A percentile compares a stretch with the other conserved stretches of the same genome.
These are phyloP conservation scores for Neurospora intermedia DNA, from an alignment of 495 filamentous ascomycete genomes.

Conservation along the genomic window DNA sequence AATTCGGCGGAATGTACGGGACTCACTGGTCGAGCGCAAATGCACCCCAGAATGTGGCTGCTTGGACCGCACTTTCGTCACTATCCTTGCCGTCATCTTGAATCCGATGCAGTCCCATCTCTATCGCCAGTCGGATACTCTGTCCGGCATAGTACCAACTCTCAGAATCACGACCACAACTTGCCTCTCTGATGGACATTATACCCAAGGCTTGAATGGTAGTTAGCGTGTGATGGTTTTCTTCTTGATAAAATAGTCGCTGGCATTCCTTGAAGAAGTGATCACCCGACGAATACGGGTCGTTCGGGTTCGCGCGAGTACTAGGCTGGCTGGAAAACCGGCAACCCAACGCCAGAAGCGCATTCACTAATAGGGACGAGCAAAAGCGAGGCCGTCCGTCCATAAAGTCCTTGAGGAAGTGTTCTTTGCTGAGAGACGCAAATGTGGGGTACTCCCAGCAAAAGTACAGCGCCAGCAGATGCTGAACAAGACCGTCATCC, in stretches of 20 bases:
- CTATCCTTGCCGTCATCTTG: conserved; percentile 30
- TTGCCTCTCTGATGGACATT: conserved; percentile 59
- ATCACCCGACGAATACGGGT: conserved; percentile 56
- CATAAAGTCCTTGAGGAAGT: conserved; percentile 58
- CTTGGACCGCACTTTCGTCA: conserved; percentile 50
- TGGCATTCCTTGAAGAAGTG: conserved; percentile 62
- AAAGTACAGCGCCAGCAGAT: conserved; percentile 64
- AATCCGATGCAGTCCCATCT: conserved; percentile 51
- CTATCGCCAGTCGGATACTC: conserved; percentile 53
- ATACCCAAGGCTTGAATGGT: conserved; percentile 70
- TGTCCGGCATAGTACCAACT: conserved; percentile 57
- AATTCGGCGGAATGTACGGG: background rate
- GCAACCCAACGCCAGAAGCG: conserved; percentile 61
- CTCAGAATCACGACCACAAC: conserved; percentile 53
- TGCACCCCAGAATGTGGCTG: conserved; percentile 62
- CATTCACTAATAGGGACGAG: conserved; percentile 65
- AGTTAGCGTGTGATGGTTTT: conserved; percentile 52
- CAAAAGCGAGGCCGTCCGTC: conserved; percentile 49
- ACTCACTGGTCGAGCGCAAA: conserved; percentile 61
- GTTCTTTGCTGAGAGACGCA: conserved; percentile 57
- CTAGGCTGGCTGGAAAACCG: conserved; percentile 57
- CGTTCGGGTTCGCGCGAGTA: conserved; percentile 48
- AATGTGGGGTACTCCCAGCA: conserved; percentile 73
- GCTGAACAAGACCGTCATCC: conserved; percentile 46
- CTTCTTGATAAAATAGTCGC: conserved; percentile 44